These are phyloP conservation scores for Luffa aegyptiaca DNA, from an alignment of 306 rosid species.

Conservation along the genomic window DNA sequence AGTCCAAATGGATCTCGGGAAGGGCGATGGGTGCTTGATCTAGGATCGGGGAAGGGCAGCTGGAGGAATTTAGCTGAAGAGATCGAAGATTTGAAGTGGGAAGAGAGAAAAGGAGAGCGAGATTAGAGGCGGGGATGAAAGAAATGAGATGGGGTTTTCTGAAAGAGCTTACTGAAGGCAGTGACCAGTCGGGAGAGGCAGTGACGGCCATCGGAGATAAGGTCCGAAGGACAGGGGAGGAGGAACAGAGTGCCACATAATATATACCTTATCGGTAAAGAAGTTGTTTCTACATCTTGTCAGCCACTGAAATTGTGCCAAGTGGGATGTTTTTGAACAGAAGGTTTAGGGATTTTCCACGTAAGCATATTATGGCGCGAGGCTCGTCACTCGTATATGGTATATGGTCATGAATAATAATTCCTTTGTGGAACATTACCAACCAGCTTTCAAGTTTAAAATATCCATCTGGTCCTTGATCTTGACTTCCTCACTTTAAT, in stretches of 20 bases:
- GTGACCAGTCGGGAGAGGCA: conserved; percentile 42
- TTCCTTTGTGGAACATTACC: not conserved
- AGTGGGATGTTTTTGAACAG: not conserved
- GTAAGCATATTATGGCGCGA: not conserved
- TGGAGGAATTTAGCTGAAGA: conserved; percentile 26
- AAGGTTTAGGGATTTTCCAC: not conserved
- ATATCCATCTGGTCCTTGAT: too few relatives aligned
- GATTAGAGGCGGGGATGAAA: conserved; percentile 16
- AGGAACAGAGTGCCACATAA: not conserved
- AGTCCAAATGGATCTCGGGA: not conserved
- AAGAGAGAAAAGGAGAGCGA: not conserved
- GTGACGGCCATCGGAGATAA: conserved; percentile 39
- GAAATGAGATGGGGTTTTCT: conserved; percentile 21
- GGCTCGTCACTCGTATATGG: not conserved
- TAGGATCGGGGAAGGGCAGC: conserved; percentile 35
- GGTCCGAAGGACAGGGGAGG: not conserved
- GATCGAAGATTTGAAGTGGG: conserved; percentile 10
- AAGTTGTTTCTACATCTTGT: not conserved
- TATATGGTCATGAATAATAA: not conserved
- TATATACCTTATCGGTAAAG: not conserved
- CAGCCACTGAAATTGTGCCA: not conserved
- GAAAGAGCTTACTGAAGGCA: conserved; percentile 18
- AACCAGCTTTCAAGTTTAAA: too few relatives aligned
- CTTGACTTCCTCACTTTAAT: too few relatives aligned
- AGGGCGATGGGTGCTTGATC: conserved; percentile 30